These are phyloP conservation scores for Evansstolkia leycettana DNA, from an alignment of 495 filamentous ascomycete species.

Conservation along the genomic window DNA sequence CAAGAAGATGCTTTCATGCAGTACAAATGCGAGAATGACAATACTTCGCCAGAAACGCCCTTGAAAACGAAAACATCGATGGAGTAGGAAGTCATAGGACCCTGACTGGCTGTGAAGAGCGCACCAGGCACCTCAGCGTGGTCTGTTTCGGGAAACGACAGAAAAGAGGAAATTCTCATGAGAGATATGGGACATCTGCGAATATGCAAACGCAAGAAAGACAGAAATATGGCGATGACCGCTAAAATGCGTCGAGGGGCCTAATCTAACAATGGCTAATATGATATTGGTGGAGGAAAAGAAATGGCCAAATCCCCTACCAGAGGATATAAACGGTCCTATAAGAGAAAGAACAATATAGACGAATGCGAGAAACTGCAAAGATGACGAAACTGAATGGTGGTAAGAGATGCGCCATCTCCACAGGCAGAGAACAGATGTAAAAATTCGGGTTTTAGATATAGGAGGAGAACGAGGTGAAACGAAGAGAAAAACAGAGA, in stretches of 20 bases:
- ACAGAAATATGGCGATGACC: constrained; percentile 10
- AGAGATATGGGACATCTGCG: constrained; percentile 8
- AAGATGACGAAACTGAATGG: constrained; percentile 4
- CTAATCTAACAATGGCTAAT: constrained; percentile 16
- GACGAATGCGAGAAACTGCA: constrained; percentile 3
- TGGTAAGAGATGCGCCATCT: neutral
- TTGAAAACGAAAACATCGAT: too few relatives aligned
- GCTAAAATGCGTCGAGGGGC: constrained; percentile 31
- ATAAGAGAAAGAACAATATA: constrained; percentile 5
- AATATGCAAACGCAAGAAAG: constrained; percentile 10
- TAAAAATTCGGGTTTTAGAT: neutral
- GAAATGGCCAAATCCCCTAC: too few relatives aligned
- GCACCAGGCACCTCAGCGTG: neutral
- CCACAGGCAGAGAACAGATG: neutral
- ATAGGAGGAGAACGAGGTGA: constrained; percentile 3
- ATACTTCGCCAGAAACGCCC: too few relatives aligned
- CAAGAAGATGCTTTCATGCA: too few relatives aligned
- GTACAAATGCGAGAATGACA: too few relatives aligned
- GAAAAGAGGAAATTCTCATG: constrained; percentile 6
- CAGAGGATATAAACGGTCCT: constrained; percentile 2
- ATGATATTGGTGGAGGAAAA: neutral
- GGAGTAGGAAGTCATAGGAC: neutral
- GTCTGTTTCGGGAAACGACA: too few relatives aligned
- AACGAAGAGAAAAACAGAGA: constrained; percentile 4
- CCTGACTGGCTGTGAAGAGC: neutral